Percentiles rank a stretch among this genome's conserved stretches.
These are phyloP conservation scores for Fagopyrum esculentum DNA, from an alignment of 148 eudicot genomes.

Conservation along the genomic window DNA sequence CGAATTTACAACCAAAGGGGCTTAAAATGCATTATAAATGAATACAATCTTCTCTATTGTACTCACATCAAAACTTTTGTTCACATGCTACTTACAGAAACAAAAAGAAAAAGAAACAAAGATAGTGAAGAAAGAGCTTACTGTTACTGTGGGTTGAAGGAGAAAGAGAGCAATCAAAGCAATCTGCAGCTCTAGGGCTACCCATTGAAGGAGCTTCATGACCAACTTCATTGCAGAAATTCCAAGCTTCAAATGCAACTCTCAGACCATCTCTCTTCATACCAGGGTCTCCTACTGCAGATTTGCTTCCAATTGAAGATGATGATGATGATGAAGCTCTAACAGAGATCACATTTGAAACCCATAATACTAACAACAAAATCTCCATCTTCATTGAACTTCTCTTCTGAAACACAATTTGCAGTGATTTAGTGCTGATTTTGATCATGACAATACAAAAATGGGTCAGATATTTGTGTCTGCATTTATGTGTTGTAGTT, in stretches of 20 bases:
- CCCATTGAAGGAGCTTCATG: conserved; percentile 20
- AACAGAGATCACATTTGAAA: background rate
- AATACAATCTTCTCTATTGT: too few relatives aligned
- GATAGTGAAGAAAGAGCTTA: background rate
- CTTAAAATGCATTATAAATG: too few relatives aligned
- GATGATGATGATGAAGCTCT: background rate
- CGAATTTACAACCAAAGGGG: too few relatives aligned
- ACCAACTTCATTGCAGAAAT: conserved; percentile 25
- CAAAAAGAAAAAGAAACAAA: background rate
- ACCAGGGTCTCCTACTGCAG: conserved; percentile 24
- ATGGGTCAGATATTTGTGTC: background rate
- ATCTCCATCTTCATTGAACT: background rate
- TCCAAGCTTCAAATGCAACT: conserved; percentile 25
- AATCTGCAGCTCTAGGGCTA: conserved; percentile 28
- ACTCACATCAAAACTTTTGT: background rate
- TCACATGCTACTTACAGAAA: background rate
- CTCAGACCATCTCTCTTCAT: conserved; percentile 24
- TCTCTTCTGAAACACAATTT: conserved; percentile 2
- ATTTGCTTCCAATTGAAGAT: conserved; percentile 2
- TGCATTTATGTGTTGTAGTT: background rate
- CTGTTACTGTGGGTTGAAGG: background rate
- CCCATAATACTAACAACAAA: background rate
- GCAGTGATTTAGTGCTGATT: background rate
- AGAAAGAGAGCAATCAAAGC: conserved; percentile 19
- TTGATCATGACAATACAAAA: background rate